Conservation (phyloP, 768 basidiomycete species). For the Bullera alba region DNA sequence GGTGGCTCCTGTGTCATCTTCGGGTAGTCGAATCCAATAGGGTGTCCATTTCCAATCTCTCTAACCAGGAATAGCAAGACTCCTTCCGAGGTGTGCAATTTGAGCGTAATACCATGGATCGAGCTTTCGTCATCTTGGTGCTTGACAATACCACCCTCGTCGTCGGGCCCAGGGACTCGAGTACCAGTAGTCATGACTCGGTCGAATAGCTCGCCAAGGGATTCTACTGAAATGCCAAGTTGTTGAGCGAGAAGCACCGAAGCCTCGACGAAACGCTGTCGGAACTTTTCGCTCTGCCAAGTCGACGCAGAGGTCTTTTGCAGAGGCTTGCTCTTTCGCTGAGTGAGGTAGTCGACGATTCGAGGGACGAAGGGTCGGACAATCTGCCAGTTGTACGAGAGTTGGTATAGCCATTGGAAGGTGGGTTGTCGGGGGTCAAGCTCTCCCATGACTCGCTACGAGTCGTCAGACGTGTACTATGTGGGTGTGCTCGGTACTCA, state of each 20-base stretch:
- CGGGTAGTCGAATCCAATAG: constrained; percentile 17
- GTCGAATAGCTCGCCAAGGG: constrained; percentile 45
- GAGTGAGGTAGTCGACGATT: constrained; percentile 14
- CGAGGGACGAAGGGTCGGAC: constrained; percentile 42
- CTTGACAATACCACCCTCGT: constrained; percentile 12
- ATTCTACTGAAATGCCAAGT: constrained; percentile 39
- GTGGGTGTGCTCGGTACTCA: constrained; percentile 13
- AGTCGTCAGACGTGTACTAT: constrained; percentile 1
- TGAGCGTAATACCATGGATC: constrained; percentile 39
- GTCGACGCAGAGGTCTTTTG: constrained; percentile 1
- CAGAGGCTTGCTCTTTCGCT: constrained; percentile 1
- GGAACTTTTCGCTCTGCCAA: constrained; percentile 32
- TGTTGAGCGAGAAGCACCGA: constrained; percentile 40
- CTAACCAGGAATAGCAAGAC: constrained; percentile 46
- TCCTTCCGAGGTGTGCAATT: constrained; percentile 38
- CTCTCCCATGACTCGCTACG: constrained; percentile 39
- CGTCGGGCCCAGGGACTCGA: constrained; percentile 10
- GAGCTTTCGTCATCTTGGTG: constrained; percentile 29
- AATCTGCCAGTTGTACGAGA: constrained; percentile 45
- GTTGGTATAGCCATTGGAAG: constrained; percentile 47
- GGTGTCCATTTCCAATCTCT: constrained; percentile 31
- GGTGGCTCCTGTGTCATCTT: constrained; percentile 10
- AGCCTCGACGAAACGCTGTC: constrained; percentile 42
- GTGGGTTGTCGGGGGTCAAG: constrained; percentile 44
- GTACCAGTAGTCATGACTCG: constrained; percentile 44